Percentiles rank a stretch among this genome's conserved stretches.
These are phyloP conservation scores for Mycosphaerelloides madeirae DNA, from an alignment of 2,329 filamentous ascomycete species.

Conservation along the genomic window DNA sequence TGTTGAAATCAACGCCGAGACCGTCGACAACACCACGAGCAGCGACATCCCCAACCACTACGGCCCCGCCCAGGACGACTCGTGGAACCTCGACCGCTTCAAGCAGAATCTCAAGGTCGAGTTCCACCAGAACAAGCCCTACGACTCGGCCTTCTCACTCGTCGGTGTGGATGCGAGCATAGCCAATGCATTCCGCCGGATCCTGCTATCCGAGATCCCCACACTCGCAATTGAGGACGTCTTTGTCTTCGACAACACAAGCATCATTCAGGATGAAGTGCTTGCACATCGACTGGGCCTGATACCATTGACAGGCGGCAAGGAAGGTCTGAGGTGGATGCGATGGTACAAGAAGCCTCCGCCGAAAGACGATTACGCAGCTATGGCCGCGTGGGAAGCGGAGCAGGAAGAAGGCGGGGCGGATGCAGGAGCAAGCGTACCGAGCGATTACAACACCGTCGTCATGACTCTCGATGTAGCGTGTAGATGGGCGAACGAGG, in stretches of 20 bases:
- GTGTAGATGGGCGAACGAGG: conserved; percentile 67
- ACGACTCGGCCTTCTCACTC: conserved; percentile 82
- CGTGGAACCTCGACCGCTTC: conserved; percentile 73
- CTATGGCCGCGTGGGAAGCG: conserved; percentile 35
- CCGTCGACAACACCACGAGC: conserved; percentile 79
- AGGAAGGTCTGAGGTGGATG: conserved; percentile 73
- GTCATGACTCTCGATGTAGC: conserved; percentile 70
- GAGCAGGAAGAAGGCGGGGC: conserved; percentile 40
- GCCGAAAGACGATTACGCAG: conserved; percentile 51
- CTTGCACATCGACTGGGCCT: conserved; percentile 85
- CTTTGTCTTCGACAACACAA: conserved; percentile 94
- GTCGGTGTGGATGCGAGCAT: conserved; percentile 87
- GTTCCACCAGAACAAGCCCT: conserved; percentile 77
- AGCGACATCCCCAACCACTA: conserved; percentile 91
- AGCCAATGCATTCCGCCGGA: conserved; percentile 95
- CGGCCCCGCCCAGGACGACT: conserved; percentile 73
- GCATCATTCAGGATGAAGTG: conserved; percentile 96
- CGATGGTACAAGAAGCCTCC: conserved; percentile 73
- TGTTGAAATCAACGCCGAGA: conserved; percentile 83
- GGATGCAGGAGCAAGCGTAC: conserved; percentile 41
- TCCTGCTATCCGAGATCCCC: conserved; percentile 89
- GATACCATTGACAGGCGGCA: conserved; percentile 77
- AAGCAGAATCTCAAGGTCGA: conserved; percentile 65
- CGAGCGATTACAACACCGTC: conserved; percentile 80
- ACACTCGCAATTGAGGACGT: conserved; percentile 91